phyloP scores from a whole-genome alignment of 228 moss, liverwort and hornwort genomes.

The Sphagnum magellanicum region DNA sequence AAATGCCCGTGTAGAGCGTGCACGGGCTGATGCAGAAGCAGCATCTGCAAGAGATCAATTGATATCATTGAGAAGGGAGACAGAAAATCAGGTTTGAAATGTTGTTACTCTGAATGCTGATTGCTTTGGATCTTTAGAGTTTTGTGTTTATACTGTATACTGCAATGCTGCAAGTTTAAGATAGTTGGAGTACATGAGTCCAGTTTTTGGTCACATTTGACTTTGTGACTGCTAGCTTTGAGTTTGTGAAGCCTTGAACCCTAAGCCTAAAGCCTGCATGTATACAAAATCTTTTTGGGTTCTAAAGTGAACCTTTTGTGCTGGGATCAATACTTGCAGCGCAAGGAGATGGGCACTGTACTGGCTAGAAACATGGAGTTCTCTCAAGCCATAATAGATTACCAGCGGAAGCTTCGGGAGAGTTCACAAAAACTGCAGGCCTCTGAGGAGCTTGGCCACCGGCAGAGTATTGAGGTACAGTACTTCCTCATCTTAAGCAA shows the following conservation, averaged over 20 bases:
- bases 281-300: background rate
- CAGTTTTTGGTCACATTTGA: background rate
- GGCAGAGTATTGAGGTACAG: slow-evolving; percentile 58
- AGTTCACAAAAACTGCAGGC: slow-evolving; percentile 74
- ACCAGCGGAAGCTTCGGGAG: slow-evolving; percentile 83
- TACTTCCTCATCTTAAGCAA: background rate
- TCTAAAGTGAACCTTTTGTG: background rate
- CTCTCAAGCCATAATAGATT: slow-evolving; percentile 85
- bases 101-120: background rate
- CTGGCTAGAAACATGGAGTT: slow-evolving; percentile 90
- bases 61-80: slow-evolving; percentile 56
- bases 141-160: too few species aligned
- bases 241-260: too few species aligned
- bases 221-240: too few species aligned
- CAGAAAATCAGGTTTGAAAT: slow-evolving; percentile 63
- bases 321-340: slow-evolving; percentile 15
- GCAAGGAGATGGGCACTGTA: slow-evolving; percentile 84
- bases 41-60: slow-evolving; percentile 76
- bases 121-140: too few species aligned
- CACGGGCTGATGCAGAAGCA: slow-evolving; percentile 76
- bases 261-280: too few species aligned
- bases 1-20: slow-evolving; percentile 73
- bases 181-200: background rate
- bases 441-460: slow-evolving; percentile 75
- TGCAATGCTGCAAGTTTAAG: background rate